Conservation (phyloP, 2,329 filamentous ascomycete genomes). For the Aspergillus unguis region DNA sequence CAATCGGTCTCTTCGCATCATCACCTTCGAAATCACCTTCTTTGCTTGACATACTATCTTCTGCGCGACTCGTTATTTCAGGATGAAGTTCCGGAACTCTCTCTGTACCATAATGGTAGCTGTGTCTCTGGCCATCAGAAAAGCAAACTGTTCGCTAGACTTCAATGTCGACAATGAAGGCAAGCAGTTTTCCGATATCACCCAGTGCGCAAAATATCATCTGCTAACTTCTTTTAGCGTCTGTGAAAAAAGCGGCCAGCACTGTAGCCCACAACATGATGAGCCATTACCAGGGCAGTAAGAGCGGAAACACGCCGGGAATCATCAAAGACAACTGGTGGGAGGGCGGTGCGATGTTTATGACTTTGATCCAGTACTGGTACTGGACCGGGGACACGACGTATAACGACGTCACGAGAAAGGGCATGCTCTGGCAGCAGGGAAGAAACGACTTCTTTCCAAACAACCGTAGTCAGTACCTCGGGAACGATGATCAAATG, state of each 20-base stretch:
- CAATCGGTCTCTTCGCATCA: no score
- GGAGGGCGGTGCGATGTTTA: constrained; percentile 71
- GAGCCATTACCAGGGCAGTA: constrained; percentile 35
- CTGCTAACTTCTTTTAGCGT: constrained; percentile 18
- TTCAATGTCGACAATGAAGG: constrained; percentile 23
- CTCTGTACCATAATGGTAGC: no score
- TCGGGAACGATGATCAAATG: constrained; percentile 60
- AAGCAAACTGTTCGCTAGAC: neutral
- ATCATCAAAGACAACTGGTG: constrained; percentile 49
- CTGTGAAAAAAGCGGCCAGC: constrained; percentile 35
- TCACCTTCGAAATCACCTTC: no score
- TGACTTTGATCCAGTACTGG: constrained; percentile 76
- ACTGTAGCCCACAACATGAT: constrained; percentile 41
- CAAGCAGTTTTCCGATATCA: constrained; percentile 4
- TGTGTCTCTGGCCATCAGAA: no score
- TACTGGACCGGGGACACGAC: constrained; percentile 71
- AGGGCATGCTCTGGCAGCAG: constrained; percentile 71
- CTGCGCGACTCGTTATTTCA: no score
- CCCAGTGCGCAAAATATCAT: no score
- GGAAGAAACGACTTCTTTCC: constrained; percentile 78
- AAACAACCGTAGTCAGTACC: constrained; percentile 47
- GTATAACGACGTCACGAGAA: constrained; percentile 65
- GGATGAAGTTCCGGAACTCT: no score
- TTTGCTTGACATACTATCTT: no score
- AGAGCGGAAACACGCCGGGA: constrained; percentile 39